Conservation (phyloP, 2,329 filamentous ascomycete genomes). For the Scytalidium lignicola region DNA sequence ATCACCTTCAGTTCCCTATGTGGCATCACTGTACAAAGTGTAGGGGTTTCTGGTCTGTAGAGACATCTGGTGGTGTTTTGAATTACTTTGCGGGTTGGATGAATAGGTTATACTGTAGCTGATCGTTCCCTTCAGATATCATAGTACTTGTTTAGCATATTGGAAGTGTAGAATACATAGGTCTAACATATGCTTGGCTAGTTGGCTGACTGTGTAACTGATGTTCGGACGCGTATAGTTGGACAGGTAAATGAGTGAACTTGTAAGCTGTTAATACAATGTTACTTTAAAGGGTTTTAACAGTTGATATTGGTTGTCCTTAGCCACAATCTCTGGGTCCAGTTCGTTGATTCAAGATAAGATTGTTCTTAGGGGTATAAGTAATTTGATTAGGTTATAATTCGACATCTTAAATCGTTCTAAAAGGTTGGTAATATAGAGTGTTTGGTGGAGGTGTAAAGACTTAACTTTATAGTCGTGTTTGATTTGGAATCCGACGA, state of each 20-base stretch:
- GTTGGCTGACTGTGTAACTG: neutral
- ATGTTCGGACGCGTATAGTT: neutral
- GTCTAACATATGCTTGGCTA: neutral
- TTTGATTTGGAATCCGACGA: conserved; percentile 1
- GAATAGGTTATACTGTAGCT: neutral
- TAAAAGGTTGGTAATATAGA: neutral
- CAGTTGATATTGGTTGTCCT: neutral
- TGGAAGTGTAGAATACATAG: neutral
- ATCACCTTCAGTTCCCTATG: neutral
- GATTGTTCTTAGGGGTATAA: neutral
- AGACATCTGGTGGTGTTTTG: neutral
- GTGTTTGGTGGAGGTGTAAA: neutral
- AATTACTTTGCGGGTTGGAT: neutral
- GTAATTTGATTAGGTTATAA: neutral
- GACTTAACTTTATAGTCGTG: neutral
- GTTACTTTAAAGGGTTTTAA: neutral
- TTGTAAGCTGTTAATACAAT: neutral
- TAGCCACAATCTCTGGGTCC: neutral
- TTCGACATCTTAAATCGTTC: neutral
- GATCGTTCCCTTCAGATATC: neutral
- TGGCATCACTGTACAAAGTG: neutral
- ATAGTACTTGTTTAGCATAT: neutral
- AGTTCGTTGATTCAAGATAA: neutral
- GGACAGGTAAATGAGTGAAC: neutral
- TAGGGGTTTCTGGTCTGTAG: neutral